phyloP scores from a whole-genome alignment of 139 green algal genomes.

The Desmodesmus armatus region DNA sequence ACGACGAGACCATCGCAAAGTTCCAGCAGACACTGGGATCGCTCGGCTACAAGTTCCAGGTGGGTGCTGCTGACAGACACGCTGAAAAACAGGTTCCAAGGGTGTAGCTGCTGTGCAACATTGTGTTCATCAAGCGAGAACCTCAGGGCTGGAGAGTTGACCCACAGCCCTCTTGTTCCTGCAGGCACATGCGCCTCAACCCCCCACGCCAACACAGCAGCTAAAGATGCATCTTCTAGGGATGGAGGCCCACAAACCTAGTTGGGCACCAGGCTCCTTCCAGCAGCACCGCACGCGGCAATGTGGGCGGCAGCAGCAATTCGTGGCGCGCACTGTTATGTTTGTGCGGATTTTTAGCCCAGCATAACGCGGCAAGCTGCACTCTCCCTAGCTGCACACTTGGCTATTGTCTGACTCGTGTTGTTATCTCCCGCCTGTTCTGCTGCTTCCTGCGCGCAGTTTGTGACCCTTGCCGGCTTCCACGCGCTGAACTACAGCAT shows the following conservation, averaged over 20 bases:
- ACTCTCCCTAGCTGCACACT: not conserved
- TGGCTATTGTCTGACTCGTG: not conserved
- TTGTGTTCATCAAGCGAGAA: not conserved
- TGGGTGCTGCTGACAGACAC: not conserved
- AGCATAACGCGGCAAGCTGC: not conserved
- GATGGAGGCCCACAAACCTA: not conserved
- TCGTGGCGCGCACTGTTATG: not conserved
- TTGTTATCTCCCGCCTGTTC: not conserved
- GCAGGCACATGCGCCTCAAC: no score
- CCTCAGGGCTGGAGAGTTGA: not conserved
- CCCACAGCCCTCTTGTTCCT: no score
- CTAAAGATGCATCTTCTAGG: not conserved
- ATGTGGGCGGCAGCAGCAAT: not conserved
- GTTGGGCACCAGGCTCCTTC: not conserved
- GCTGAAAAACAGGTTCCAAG: no score
- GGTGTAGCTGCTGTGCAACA: constrained; percentile 10
- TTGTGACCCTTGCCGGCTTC: constrained; percentile 91
- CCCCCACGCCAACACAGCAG: not conserved
- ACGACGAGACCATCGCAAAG: constrained; percentile 75
- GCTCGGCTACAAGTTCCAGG: constrained; percentile 58
- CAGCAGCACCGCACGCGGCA: not conserved
- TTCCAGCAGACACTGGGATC: constrained; percentile 84
- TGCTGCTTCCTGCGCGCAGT: constrained; percentile 64
- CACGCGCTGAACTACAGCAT: constrained; percentile 87
- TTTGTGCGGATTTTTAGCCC: no score